Conservation (phyloP, 2,329 filamentous ascomycete species). For the Botrytis pseudocinerea region DNA sequence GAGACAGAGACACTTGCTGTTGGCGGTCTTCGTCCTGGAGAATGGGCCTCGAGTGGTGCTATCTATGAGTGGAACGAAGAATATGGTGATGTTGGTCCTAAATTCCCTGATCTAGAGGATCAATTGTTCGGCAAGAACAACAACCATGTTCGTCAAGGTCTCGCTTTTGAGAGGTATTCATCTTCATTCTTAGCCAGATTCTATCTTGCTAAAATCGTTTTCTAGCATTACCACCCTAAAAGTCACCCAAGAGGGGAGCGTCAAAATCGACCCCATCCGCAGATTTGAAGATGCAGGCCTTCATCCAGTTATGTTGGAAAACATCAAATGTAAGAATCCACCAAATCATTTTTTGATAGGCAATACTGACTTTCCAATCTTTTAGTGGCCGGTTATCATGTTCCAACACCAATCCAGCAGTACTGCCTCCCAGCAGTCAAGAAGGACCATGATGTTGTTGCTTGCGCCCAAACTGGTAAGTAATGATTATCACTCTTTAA, state of each 20-base stretch:
- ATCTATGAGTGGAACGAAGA: constrained; percentile 85
- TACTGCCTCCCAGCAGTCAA: constrained; percentile 81
- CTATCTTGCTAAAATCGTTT: constrained; percentile 29
- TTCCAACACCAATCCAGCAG: constrained; percentile 83
- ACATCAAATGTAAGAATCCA: constrained; percentile 55
- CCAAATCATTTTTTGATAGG: neutral
- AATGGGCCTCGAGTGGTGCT: constrained; percentile 37
- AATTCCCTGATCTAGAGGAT: constrained; percentile 67
- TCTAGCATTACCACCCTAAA: constrained; percentile 56
- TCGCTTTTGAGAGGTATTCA: constrained; percentile 62
- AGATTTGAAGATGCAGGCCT: constrained; percentile 75
- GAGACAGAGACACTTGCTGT: constrained; percentile 26
- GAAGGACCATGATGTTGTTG: constrained; percentile 78
- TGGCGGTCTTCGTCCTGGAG: constrained; percentile 32
- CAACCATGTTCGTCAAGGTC: constrained; percentile 52
- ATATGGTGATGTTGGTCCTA: constrained; percentile 80
- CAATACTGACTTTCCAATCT: neutral
- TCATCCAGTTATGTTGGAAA: constrained; percentile 79
- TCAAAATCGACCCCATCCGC: constrained; percentile 53
- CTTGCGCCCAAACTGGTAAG: constrained; percentile 88
- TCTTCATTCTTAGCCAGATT: constrained; percentile 1
- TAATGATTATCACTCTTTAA: constrained; percentile 23
- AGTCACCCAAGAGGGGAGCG: constrained; percentile 57
- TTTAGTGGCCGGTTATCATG: constrained; percentile 62
- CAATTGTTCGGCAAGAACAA: constrained; percentile 67